phyloP scores from a whole-genome alignment of 2,329 filamentous ascomycete genomes.

The Neofusicoccum parvum region DNA sequence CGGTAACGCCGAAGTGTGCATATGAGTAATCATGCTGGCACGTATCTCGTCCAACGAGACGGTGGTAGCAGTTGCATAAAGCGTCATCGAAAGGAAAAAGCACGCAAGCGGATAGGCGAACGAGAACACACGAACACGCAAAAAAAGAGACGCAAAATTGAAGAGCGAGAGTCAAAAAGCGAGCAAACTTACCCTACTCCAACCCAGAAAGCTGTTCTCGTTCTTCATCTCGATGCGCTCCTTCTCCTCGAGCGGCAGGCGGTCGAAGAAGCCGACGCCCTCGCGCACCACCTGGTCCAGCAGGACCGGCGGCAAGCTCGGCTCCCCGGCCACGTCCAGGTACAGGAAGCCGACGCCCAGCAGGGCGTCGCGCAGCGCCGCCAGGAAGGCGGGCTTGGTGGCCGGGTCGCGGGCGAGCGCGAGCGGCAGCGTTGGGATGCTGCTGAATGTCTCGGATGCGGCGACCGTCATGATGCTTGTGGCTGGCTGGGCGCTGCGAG shows the following conservation, averaged over 20 bases:
- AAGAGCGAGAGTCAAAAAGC: neutral
- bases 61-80: neutral
- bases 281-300: slow-evolving; percentile 67
- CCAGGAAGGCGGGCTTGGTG: slow-evolving; percentile 74
- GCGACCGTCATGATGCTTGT: too few species aligned
- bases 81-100: neutral
- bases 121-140: neutral
- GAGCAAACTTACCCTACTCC: slow-evolving; percentile 42
- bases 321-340: slow-evolving; percentile 70
- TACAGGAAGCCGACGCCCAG: slow-evolving; percentile 90
- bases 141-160: neutral
- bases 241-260: slow-evolving; percentile 75
- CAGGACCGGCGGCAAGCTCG: slow-evolving; percentile 62
- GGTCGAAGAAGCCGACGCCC: slow-evolving; percentile 70
- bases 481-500: too few species aligned
- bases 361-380: slow-evolving; percentile 71
- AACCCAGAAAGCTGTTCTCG: slow-evolving; percentile 50
- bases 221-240: slow-evolving; percentile 58
- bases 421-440: slow-evolving; percentile 77
- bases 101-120: neutral
- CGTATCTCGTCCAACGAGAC: too few species aligned
- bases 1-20: too few species aligned
- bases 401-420: slow-evolving; percentile 63
- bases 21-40: neutral
- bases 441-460: slow-evolving; percentile 58